A percentile compares a stretch with the other conserved stretches of the same genome.
These are phyloP conservation scores for Biscutella laevigata DNA, from an alignment of 441 rosid genomes.

Conservation along the genomic window DNA sequence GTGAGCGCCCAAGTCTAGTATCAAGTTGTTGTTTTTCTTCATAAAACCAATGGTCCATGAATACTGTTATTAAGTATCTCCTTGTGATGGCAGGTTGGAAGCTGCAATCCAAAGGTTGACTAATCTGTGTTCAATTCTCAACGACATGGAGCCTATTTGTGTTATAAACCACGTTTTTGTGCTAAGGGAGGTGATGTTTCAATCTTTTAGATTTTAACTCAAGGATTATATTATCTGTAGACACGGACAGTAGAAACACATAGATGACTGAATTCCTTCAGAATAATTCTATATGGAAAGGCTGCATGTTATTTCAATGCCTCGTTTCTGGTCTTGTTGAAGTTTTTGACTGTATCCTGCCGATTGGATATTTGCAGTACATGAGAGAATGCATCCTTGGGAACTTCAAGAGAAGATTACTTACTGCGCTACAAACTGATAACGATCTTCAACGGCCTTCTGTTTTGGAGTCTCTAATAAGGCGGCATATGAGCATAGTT, in stretches of 20 bases:
- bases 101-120: conserved; percentile 99
- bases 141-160: conserved; percentile 99
- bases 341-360: neutral
- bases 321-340: neutral
- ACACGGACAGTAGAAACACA: too few species aligned
- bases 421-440: conserved; percentile 68
- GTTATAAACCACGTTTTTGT: conserved; percentile 96
- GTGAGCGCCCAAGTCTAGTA: conserved; percentile 33
- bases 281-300: neutral
- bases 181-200: conserved; percentile 95
- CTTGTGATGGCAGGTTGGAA: conserved; percentile 72
- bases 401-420: conserved; percentile 92
- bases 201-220: conserved; percentile 9
- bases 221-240: neutral
- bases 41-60: neutral
- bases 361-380: conserved; percentile 51
- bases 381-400: conserved; percentile 98
- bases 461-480: conserved; percentile 67
- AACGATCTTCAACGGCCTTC: conserved; percentile 95
- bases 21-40: conserved; percentile 5
- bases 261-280: neutral
- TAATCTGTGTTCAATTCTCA: conserved; percentile 83
- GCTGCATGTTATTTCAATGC: neutral
- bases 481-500: conserved; percentile 81
- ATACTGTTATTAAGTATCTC: conserved; percentile 7